phyloP scores from a whole-genome alignment of 768 basidiomycete species.

The Phaffia tasmanica region DNA sequence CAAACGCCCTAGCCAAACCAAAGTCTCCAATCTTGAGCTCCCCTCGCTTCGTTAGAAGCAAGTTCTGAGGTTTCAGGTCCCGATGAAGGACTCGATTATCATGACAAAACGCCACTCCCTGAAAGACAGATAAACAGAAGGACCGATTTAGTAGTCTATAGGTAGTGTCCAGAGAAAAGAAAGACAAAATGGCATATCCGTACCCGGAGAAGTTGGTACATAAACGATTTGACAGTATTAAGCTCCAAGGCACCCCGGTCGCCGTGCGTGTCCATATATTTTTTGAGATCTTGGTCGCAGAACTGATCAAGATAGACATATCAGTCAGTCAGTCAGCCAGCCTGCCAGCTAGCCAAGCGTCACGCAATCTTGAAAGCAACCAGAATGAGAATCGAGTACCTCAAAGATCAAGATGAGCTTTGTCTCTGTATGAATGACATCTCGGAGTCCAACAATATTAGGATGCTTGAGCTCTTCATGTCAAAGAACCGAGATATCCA shows the following conservation, averaged over 20 bases:
- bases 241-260: slow-evolving; percentile 63
- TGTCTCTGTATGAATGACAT: slow-evolving; percentile 97
- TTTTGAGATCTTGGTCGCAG: slow-evolving; percentile 96
- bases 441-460: slow-evolving; percentile 95
- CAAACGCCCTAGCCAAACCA: slow-evolving; percentile 91
- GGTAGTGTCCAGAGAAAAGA: not conserved
- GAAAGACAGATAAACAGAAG: slow-evolving; percentile 33
- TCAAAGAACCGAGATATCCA: not conserved
- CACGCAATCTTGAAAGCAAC: too few species aligned
- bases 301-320: slow-evolving; percentile 40
- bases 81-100: slow-evolving; percentile 96
- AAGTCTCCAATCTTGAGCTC: slow-evolving; percentile 97
- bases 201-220: slow-evolving; percentile 70
- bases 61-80: slow-evolving; percentile 95
- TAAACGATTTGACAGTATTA: slow-evolving; percentile 80
- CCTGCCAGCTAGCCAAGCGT: not conserved
- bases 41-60: slow-evolving; percentile 92
- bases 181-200: not conserved
- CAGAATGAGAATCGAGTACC: slow-evolving; percentile 28
- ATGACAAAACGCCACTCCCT: slow-evolving; percentile 96
- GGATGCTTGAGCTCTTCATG: slow-evolving; percentile 77
- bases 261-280: slow-evolving; percentile 97
- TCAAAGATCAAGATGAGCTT: slow-evolving; percentile 98
- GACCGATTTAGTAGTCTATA: not conserved
- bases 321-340: too few species aligned